Conservation (phyloP, 768 basidiomycete genomes). For the Rhizopogon roseolus region DNA sequence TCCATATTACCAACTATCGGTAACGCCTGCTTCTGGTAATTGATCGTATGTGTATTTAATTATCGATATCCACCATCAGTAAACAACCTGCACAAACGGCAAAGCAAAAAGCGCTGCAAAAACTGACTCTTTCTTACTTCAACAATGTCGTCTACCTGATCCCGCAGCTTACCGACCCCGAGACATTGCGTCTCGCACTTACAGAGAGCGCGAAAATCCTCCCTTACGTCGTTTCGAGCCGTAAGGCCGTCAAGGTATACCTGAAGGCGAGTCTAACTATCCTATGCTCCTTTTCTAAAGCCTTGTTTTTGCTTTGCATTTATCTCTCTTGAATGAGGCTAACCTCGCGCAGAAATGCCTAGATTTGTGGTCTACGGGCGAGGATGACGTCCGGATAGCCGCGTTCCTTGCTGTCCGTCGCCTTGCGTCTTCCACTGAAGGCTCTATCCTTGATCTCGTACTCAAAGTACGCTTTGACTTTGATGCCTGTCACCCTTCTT, state of each 20-base stretch:
- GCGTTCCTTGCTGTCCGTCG: constrained; percentile 82
- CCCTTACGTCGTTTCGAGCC: constrained; percentile 80
- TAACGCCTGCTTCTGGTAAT: too few relatives aligned
- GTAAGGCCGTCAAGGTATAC: constrained; percentile 82
- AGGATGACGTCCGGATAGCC: constrained; percentile 79
- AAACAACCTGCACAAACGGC: constrained; percentile 79
- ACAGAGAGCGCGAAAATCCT: constrained; percentile 84
- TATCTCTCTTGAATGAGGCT: not conserved
- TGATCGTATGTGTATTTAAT: not conserved
- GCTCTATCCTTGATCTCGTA: constrained; percentile 76
- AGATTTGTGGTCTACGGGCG: constrained; percentile 76
- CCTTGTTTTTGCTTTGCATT: constrained; percentile 6
- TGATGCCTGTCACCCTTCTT: not conserved
- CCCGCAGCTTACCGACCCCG: constrained; percentile 65
- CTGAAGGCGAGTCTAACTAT: constrained; percentile 60
- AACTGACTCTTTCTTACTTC: constrained; percentile 86
- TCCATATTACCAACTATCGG: too few relatives aligned
- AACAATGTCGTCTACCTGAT: constrained; percentile 80
- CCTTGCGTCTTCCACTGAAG: constrained; percentile 74
- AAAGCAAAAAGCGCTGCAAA: constrained; percentile 82
- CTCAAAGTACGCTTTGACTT: constrained; percentile 58
- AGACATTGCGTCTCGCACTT: constrained; percentile 65
- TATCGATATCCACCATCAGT: constrained; percentile 34
- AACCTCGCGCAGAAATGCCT: constrained; percentile 59
- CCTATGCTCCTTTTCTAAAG: not conserved